Evolutionary conservation across 75 land plant species (phyloP), one percentile per base, ranked within the genome.

Genomic region (Chamaecyparis obtusa): DNA sequence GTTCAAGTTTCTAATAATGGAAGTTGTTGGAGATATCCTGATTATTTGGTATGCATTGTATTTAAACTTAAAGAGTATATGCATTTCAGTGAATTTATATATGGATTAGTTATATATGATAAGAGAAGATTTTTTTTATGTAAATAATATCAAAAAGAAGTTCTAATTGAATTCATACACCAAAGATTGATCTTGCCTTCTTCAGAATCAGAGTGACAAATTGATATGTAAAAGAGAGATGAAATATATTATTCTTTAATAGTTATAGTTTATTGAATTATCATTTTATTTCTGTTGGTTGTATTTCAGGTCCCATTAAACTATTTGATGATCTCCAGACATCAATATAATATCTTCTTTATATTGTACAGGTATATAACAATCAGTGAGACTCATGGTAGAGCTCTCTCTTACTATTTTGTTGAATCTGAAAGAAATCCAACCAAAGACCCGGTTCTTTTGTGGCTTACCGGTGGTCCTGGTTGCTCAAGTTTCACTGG

Each of bases 391-490:
- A 79, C 19, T 0, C 90, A 89, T 79, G 93, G 90, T 16, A 87
- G 89, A 69, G 77, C 89, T 33, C 87, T 93, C 19, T 95, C 89
- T 86, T 95, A 93, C 87, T 95, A 95, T 55, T 95, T 95, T 84
- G 90, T 95, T 33, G 77, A 91, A 48, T 95, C 96, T 2, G 91
- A 91, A 77, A 85, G 89, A 37, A 90, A 89, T 46, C 94, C 97
- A 33, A 35, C 51, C 5, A 84, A 86, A 36, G 97, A 96, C 49
- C 96, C 95, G 57, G 87, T 95, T 19, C 43, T 95, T 64, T 86
- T 95, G 1, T 96, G 96, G 97, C 88, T 96, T 44, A 91, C 90
- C 46, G 96, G 97, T 9, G 97, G 95, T 32, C 96, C 97, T 84
- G 96, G 95, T n/a, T 96, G 97, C 90, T 91, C 97, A 71, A 92